Base-by-base conservation (phyloP, 2,329 filamentous ascomycete species). In the Botryotinia globosa region DNA sequence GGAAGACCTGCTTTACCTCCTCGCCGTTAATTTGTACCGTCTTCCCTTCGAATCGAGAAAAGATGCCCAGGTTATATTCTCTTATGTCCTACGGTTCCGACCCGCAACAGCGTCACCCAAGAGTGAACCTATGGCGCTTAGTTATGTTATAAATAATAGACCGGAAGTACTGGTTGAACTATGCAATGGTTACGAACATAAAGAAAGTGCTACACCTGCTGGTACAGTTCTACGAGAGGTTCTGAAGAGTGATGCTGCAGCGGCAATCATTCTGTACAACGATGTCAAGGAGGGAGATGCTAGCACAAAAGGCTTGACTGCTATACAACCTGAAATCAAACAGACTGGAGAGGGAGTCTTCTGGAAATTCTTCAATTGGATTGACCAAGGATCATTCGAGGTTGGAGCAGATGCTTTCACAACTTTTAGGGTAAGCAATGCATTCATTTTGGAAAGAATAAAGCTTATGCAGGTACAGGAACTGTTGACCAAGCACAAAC, bases 291-390 rank as follows among this genome's bases (percentile, higher is more conserved):
- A 90, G 85, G 86, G 37, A 90, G 91, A 44, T 73, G 93, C 91
- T 72, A 74, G 74, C 77, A 88, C 89, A n/a, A 90, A 94, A 75
- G 92, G 94, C 59, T 85, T 97, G 56, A 90, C 87, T 69, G 90
- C 89, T 34, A 92, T 98, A 75, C 92, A 96, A 78, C 89, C 91
- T 64, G 91, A 93, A 74, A 84, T 89, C 58, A 89, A 88, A 48
- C 92, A 96, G 78, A 91, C 88, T 64, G 94, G 94, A 20, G 87
- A 90, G 62, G 95, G 95, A 4, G 90, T 98, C 2, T 98, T 99
- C 81, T 99, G 96, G 96, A 91, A 89, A 64, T 98, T 98, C 83
- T 98, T 99, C 80, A 90, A 92, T 74, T 99, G 95, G 94, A 97
- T 99, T 79, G 94, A 98, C 83, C 94, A 94, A 83, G 94, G 94